These are phyloP conservation scores for Mycena vulgaris DNA, from an alignment of 768 basidiomycete genomes.

Conservation along the genomic window DNA sequence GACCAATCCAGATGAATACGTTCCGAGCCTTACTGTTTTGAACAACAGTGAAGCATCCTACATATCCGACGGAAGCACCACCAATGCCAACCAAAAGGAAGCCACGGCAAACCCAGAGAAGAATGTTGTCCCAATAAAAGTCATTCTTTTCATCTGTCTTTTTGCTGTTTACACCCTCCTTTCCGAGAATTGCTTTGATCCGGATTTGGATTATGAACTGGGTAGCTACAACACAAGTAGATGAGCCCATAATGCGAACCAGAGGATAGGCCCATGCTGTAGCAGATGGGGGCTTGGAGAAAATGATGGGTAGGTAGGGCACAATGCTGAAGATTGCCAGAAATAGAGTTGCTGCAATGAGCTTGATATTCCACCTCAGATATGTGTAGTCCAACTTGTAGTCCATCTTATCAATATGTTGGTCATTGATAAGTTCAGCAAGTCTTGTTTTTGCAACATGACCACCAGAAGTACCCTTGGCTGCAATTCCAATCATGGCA, in stretches of 20 bases:
- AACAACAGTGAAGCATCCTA: slow-evolving; percentile 27
- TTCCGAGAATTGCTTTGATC: background rate
- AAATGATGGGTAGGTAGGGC: slow-evolving; percentile 4
- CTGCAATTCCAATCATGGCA: slow-evolving; percentile 7
- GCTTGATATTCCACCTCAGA: too few species aligned
- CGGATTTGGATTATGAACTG: slow-evolving; percentile 18
- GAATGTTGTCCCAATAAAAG: too few species aligned
- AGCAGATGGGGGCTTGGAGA: background rate
- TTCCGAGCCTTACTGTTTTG: background rate
- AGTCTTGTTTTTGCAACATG: background rate
- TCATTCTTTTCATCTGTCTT: too few species aligned
- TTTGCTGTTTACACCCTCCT: too few species aligned
- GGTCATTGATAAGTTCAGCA: background rate
- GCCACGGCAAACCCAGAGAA: background rate
- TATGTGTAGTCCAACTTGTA: background rate
- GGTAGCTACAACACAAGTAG: background rate
- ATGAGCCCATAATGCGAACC: slow-evolving; percentile 13
- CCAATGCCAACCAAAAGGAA: background rate
- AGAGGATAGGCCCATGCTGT: slow-evolving; percentile 13
- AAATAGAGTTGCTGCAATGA: too few species aligned
- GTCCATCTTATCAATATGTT: background rate
- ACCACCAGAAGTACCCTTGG: too few species aligned
- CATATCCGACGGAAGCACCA: slow-evolving; percentile 4
- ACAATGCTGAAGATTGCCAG: background rate
- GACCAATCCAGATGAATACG: slow-evolving; percentile 22